Evolutionary conservation across 805 yeast genomes (phyloP).

Genomic region (Cyberlindnera euphorbiiphila): DNA sequence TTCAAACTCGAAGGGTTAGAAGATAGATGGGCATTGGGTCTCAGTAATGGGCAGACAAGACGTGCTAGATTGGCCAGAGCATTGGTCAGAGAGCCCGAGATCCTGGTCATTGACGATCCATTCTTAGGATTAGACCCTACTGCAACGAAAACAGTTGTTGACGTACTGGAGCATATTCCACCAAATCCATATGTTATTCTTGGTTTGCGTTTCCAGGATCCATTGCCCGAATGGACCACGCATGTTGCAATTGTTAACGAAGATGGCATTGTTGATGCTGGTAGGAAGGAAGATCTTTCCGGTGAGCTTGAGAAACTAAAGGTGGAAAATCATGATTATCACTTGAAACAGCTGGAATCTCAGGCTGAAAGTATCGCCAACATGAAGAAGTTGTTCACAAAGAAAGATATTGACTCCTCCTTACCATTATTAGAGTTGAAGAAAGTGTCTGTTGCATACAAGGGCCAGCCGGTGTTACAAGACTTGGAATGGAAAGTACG

Average conservation of each 20-base stretch:
- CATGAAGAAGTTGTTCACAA: slow-evolving; percentile 18
- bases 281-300: slow-evolving; percentile 34
- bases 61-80: slow-evolving; percentile 84
- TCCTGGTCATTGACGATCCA: slow-evolving; percentile 84
- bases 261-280: slow-evolving; percentile 49
- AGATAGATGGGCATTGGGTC: slow-evolving; percentile 75
- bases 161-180: slow-evolving; percentile 42
- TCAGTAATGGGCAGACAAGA: slow-evolving; percentile 92
- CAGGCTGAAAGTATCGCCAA: slow-evolving; percentile 18
- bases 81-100: slow-evolving; percentile 56
- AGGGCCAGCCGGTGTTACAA: slow-evolving; percentile 54
- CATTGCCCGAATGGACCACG: slow-evolving; percentile 74
- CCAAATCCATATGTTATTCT: slow-evolving; percentile 55
- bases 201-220: slow-evolving; percentile 76
- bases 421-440: slow-evolving; percentile 46
- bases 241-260: slow-evolving; percentile 62
- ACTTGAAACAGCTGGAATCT: slow-evolving; percentile 10
- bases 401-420: slow-evolving; percentile 12
- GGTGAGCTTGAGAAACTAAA: slow-evolving; percentile 24
- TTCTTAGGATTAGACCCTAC: slow-evolving; percentile 84
- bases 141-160: slow-evolving; percentile 59
- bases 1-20: slow-evolving; percentile 55
- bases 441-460: slow-evolving; percentile 62
- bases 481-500: slow-evolving; percentile 63
- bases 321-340: slow-evolving; percentile 18